Evolutionary conservation across 2,329 filamentous ascomycete species (phyloP).

Genomic region (Polytolypa hystricis): DNA sequence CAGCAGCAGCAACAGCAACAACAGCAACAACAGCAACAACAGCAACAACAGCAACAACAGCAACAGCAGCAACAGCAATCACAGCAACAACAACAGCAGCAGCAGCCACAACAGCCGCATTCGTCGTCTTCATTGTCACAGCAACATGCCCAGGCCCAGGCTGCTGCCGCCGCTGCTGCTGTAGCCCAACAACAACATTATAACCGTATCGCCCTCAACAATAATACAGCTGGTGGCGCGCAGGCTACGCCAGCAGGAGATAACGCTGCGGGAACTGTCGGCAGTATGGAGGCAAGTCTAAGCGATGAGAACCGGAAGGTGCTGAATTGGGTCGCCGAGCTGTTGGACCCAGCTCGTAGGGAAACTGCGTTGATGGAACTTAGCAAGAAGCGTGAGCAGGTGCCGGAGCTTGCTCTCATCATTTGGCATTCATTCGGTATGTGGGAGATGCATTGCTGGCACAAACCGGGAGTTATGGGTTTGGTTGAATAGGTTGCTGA

Average conservation of each 20-base stretch:
- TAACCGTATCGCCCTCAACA: slow-evolving; percentile 59
- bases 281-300: slow-evolving; percentile 52
- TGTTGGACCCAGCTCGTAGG: slow-evolving; percentile 74
- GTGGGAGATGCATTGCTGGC: too few relatives aligned
- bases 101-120: slow-evolving; percentile 26
- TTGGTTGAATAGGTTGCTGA: slow-evolving; percentile 6
- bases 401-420: slow-evolving; percentile 89
- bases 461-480: too few relatives aligned
- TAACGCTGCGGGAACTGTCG: slow-evolving; percentile 30
- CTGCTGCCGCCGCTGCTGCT: slow-evolving; percentile 29
- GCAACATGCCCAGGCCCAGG: slow-evolving; percentile 39
- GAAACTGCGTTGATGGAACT: slow-evolving; percentile 88
- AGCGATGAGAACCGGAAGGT: slow-evolving; percentile 87
- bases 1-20: slow-evolving; percentile 25
- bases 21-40: slow-evolving; percentile 34
- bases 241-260: slow-evolving; percentile 19
- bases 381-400: slow-evolving; percentile 97
- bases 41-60: slow-evolving; percentile 31
- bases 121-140: slow-evolving; percentile 20
- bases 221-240: slow-evolving; percentile 39
- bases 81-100: slow-evolving; percentile 19
- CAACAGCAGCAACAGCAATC: slow-evolving; percentile 27
- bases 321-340: slow-evolving; percentile 84
- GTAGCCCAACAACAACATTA: slow-evolving; percentile 47
- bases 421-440: slow-evolving; percentile 97